Evolutionary conservation across 129 eudicot genomes (phyloP).

Genomic region (Escallonia herrerae): DNA sequence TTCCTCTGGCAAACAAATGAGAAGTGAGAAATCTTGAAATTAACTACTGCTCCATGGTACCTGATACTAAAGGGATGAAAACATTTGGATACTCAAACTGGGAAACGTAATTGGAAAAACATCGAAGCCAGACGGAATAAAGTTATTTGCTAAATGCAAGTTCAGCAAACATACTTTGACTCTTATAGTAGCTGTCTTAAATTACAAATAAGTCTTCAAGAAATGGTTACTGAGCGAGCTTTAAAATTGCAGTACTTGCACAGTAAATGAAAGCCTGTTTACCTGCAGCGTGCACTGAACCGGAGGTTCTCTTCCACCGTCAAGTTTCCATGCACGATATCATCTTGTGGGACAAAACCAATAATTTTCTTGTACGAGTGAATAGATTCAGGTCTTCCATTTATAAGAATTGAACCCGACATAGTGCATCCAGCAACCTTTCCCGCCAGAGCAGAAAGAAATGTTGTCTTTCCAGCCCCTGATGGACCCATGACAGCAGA

Average conservation of each 20-base stretch:
- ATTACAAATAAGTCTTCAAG: too few relatives aligned
- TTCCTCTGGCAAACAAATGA: too few relatives aligned
- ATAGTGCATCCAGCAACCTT: constrained; percentile 59
- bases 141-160: too few relatives aligned
- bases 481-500: constrained; percentile 99
- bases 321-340: constrained; percentile 91
- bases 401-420: constrained; percentile 64
- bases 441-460: constrained; percentile 76
- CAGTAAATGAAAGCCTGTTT: constrained; percentile 3
- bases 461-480: constrained; percentile 94
- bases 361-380: constrained; percentile 69
- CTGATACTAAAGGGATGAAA: too few relatives aligned
- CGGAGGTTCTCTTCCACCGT: constrained; percentile 91
- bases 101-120: background rate
- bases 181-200: too few relatives aligned
- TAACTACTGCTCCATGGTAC: too few relatives aligned
- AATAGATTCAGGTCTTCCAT: constrained; percentile 69
- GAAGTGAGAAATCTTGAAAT: too few relatives aligned
- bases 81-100: too few relatives aligned
- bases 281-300: constrained; percentile 95
- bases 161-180: too few relatives aligned
- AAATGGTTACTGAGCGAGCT: background rate
- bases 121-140: too few relatives aligned
- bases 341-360: constrained; percentile 98
- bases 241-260: background rate